These are phyloP conservation scores for Metarhizium sp. DNA, from an alignment of 2,329 filamentous ascomycete genomes.

Conservation along the genomic window DNA sequence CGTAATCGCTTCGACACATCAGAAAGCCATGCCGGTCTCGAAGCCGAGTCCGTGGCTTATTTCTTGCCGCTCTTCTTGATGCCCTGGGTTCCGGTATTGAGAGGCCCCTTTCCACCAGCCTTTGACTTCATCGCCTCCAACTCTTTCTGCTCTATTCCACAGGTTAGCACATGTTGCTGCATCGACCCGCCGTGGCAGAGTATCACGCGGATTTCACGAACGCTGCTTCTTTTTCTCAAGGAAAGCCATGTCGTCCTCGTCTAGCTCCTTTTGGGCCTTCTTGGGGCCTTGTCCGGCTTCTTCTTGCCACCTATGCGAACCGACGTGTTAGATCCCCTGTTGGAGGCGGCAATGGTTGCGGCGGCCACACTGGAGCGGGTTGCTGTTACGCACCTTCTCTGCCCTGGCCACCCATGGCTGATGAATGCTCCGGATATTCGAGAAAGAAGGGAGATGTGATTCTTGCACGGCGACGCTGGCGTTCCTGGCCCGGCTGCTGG, in stretches of 20 bases:
- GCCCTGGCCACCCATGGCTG: constrained; percentile 28
- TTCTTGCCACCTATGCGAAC: constrained; percentile 61
- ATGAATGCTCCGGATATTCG: background rate
- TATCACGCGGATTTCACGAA: constrained; percentile 33
- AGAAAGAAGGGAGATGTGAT: background rate
- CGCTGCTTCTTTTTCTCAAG: constrained; percentile 77
- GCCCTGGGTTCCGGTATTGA: constrained; percentile 75
- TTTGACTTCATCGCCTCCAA: constrained; percentile 76
- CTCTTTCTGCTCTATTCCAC: constrained; percentile 62
- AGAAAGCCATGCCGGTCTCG: background rate
- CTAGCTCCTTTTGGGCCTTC: background rate
- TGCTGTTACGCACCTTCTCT: constrained; percentile 24
- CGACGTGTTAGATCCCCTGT: background rate
- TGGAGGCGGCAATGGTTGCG: background rate
- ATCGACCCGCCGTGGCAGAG: background rate
- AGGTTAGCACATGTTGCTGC: background rate
- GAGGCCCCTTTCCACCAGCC: constrained; percentile 76
- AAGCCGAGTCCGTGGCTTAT: constrained; percentile 32
- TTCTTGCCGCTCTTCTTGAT: constrained; percentile 99
- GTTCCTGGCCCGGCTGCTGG: background rate
- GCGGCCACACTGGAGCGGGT: background rate
- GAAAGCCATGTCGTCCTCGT: constrained; percentile 18
- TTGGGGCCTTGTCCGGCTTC: constrained; percentile 42
- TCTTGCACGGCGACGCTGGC: background rate
- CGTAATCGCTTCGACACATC: too few species aligned